phyloP scores from a whole-genome alignment of 1,284 basidiomycete genomes.

The Coniferiporia weirii region DNA sequence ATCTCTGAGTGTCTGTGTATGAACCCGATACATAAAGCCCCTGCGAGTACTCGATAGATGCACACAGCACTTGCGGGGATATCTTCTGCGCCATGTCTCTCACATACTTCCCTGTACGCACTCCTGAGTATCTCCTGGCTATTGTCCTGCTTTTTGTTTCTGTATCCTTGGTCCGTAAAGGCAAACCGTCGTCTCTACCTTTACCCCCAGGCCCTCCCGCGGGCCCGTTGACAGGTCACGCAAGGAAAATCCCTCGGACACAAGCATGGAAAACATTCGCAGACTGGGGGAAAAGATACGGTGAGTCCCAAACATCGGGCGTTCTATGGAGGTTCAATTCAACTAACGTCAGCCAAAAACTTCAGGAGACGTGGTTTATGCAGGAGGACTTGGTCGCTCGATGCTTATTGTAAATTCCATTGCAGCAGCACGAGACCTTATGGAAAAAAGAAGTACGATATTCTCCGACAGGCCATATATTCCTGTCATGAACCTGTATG shows the following conservation, averaged over 20 bases:
- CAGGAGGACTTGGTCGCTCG: constrained; percentile 29
- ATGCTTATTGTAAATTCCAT: constrained; percentile 34
- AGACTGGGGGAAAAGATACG: constrained; percentile 29
- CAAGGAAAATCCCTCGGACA: constrained; percentile 27
- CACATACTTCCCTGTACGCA: too few species aligned
- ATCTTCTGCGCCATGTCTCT: too few species aligned
- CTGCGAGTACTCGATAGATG: too few species aligned
- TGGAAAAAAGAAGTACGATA: constrained; percentile 34
- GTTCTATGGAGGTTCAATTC: neutral
- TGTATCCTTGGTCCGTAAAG: too few species aligned
- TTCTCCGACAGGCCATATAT: constrained; percentile 35
- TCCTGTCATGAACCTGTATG: constrained; percentile 25
- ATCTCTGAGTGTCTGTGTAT: too few species aligned
- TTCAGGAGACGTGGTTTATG: constrained; percentile 32
- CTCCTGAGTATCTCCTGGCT: too few species aligned
- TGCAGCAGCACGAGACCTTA: constrained; percentile 31
- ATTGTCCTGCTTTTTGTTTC: too few species aligned
- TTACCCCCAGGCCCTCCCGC: constrained; percentile 30
- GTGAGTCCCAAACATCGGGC: constrained; percentile 19
- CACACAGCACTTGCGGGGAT: too few species aligned
- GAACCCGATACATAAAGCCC: too few species aligned
- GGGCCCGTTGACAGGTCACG: constrained; percentile 31
- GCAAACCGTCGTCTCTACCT: neutral
- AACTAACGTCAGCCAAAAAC: neutral
- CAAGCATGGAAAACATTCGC: constrained; percentile 29